Evolutionary conservation across 805 yeast species (phyloP).

Genomic region (Maudiozyma pseudohumilis): DNA sequence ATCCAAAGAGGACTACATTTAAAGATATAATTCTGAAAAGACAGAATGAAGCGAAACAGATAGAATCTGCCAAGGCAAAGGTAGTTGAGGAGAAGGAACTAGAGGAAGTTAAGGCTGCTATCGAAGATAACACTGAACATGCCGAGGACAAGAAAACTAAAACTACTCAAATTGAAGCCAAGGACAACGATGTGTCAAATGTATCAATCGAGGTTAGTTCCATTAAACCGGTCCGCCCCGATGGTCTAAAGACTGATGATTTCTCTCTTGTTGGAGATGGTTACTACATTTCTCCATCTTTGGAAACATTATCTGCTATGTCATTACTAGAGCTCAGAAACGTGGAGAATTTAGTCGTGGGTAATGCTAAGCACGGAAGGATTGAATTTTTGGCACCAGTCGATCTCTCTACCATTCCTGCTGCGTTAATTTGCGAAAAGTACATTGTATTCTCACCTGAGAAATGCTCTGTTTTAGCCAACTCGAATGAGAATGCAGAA

Average conservation of each 20-base stretch:
- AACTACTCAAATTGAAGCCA: neutral
- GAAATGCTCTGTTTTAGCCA: constrained; percentile 64
- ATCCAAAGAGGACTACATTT: constrained; percentile 25
- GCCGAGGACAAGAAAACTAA: neutral
- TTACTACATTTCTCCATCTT: constrained; percentile 79
- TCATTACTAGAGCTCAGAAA: constrained; percentile 53
- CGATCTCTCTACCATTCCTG: constrained; percentile 60
- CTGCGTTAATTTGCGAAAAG: constrained; percentile 56
- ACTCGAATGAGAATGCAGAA: constrained; percentile 44
- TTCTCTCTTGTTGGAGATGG: constrained; percentile 55
- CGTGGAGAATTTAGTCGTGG: constrained; percentile 60
- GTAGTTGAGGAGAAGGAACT: neutral
- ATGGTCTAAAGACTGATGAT: constrained; percentile 35
- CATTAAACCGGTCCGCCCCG: constrained; percentile 26
- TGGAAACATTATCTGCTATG: constrained; percentile 49
- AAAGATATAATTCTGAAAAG: constrained; percentile 21
- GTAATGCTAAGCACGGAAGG: constrained; percentile 63
- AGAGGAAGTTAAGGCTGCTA: neutral
- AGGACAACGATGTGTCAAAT: too few species aligned
- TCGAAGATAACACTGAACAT: neutral
- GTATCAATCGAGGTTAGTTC: neutral
- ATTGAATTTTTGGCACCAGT: constrained; percentile 74
- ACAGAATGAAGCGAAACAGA: constrained; percentile 1
- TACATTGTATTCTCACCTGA: constrained; percentile 53
- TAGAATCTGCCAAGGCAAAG: constrained; percentile 8